Conservation (phyloP, 164 flowering plant genomes). For the Liquidambar formosana region DNA sequence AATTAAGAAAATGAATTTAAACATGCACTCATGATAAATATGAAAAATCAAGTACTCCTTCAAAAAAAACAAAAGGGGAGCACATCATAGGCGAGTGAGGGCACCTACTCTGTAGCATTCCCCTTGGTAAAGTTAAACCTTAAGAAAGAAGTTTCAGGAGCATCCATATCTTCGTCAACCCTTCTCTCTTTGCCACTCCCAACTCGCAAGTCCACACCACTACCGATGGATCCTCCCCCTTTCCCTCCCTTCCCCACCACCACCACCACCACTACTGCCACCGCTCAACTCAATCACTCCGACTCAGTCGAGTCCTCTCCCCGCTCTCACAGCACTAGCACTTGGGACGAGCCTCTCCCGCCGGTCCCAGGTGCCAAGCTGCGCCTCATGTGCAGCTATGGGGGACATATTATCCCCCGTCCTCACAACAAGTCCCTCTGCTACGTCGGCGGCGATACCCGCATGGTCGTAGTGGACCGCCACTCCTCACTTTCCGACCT, state of each 20-base stretch:
- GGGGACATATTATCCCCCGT: slow-evolving; percentile 64
- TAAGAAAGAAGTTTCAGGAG: no score
- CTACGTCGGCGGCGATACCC: slow-evolving; percentile 66
- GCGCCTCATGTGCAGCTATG: slow-evolving; percentile 68
- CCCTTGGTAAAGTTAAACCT: no score
- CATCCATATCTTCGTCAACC: neutral
- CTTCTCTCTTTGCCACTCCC: neutral
- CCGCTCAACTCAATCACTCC: slow-evolving; percentile 16
- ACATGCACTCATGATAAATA: no score
- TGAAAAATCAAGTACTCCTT: no score
- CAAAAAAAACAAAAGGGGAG: no score
- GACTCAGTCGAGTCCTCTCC: slow-evolving; percentile 35
- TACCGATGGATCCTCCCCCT: slow-evolving; percentile 39
- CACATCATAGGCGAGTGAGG: no score
- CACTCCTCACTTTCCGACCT: slow-evolving; percentile 41
- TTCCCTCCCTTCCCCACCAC: slow-evolving; percentile 19
- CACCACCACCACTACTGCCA: slow-evolving; percentile 12
- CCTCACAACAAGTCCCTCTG: slow-evolving; percentile 63
- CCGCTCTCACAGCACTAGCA: slow-evolving; percentile 22
- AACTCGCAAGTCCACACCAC: neutral
- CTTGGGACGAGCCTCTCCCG: slow-evolving; percentile 35
- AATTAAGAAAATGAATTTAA: no score
- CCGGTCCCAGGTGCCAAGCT: slow-evolving; percentile 41
- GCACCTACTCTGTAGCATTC: no score
- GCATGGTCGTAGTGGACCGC: slow-evolving; percentile 56